Percentiles rank a stretch among this genome's conserved stretches.
phyloP scores from a whole-genome alignment of 768 basidiomycete species.

The Calocera viscosa region DNA sequence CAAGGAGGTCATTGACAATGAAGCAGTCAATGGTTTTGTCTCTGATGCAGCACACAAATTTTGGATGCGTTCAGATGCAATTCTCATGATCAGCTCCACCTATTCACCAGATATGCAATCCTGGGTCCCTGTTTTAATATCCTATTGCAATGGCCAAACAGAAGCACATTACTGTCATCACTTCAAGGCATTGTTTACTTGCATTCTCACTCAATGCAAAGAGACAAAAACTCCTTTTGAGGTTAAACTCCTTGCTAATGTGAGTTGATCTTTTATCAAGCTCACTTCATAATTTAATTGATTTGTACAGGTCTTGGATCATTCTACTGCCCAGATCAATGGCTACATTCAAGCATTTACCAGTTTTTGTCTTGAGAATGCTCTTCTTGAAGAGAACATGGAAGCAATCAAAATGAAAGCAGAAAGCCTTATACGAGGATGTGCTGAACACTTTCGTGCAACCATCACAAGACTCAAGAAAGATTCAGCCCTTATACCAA shows the following conservation, averaged over 20 bases:
- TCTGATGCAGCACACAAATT: slow-evolving; percentile 31
- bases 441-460: slow-evolving; percentile 26
- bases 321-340: slow-evolving; percentile 27
- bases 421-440: slow-evolving; percentile 23
- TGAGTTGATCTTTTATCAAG: slow-evolving; percentile 10
- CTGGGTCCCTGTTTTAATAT: slow-evolving; percentile 29
- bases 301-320: slow-evolving; percentile 21
- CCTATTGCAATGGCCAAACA: slow-evolving; percentile 29
- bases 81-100: slow-evolving; percentile 27
- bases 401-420: no score
- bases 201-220: slow-evolving; percentile 10
- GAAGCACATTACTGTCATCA: slow-evolving; percentile 26
- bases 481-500: slow-evolving; percentile 22
- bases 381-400: no score
- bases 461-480: slow-evolving; percentile 23
- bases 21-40: slow-evolving; percentile 28
- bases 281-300: no score
- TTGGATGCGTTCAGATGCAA: slow-evolving; percentile 23
- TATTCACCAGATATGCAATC: slow-evolving; percentile 23
- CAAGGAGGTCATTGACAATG: slow-evolving; percentile 16
- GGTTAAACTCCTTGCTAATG: slow-evolving; percentile 15
- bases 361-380: slow-evolving; percentile 17
- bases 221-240: no score
- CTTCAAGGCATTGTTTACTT: slow-evolving; percentile 20
- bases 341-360: slow-evolving; percentile 27